A percentile compares a stretch with the other conserved stretches of the same genome.
Evolutionary conservation across 2,329 filamentous ascomycete species (phyloP).

Genomic region (Dactylella cylindrospora): DNA sequence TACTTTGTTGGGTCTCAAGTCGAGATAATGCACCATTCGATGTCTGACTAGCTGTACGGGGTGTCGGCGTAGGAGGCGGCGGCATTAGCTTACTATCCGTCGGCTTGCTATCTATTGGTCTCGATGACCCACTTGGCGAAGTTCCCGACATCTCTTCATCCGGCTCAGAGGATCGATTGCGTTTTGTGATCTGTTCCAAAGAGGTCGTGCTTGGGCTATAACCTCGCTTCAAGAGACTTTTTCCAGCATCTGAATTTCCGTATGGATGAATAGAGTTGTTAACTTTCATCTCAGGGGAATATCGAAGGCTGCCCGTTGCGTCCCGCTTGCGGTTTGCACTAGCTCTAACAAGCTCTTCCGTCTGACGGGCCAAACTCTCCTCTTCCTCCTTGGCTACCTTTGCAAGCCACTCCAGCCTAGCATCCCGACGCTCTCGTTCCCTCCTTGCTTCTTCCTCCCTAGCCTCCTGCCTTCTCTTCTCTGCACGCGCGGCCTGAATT

Average conservation of each 20-base stretch:
- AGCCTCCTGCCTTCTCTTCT: slow-evolving; percentile 22
- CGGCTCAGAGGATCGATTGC: slow-evolving; percentile 29
- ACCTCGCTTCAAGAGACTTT: slow-evolving; percentile 29
- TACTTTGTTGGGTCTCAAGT: slow-evolving; percentile 1
- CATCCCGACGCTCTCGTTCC: slow-evolving; percentile 27
- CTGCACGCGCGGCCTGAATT: slow-evolving; percentile 20
- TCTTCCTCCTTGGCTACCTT: slow-evolving; percentile 29
- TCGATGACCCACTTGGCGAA: no score
- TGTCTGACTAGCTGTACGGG: slow-evolving; percentile 1
- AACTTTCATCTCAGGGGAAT: slow-evolving; percentile 23
- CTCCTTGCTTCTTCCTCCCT: slow-evolving; percentile 23
- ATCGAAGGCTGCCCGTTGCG: slow-evolving; percentile 26
- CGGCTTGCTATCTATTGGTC: slow-evolving; percentile 4
- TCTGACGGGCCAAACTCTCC: neutral
- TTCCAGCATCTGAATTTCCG: slow-evolving; percentile 1
- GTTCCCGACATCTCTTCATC: slow-evolving; percentile 1
- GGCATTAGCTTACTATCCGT: slow-evolving; percentile 39
- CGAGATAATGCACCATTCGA: slow-evolving; percentile 10
- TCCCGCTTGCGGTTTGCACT: slow-evolving; percentile 26
- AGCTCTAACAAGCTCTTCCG: slow-evolving; percentile 21
- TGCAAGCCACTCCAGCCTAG: slow-evolving; percentile 32
- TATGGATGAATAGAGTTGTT: slow-evolving; percentile 27
- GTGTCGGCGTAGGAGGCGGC: slow-evolving; percentile 24
- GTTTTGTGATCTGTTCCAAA: slow-evolving; percentile 17
- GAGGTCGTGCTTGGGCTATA: slow-evolving; percentile 5